These are phyloP conservation scores for Fusarium scirpi DNA, from an alignment of 2,329 filamentous ascomycete genomes.

Conservation along the genomic window DNA sequence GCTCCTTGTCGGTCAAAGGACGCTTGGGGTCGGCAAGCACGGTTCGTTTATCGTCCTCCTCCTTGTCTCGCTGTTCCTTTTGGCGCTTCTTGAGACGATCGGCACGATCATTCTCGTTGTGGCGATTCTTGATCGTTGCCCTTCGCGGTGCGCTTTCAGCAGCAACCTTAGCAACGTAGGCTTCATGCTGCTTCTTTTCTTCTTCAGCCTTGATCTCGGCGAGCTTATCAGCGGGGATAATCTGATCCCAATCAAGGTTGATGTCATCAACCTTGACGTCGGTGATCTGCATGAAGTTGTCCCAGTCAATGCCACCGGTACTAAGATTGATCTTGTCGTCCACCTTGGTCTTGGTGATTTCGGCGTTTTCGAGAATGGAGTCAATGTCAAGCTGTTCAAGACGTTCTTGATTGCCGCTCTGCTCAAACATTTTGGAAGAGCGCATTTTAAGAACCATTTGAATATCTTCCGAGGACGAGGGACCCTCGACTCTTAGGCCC, in stretches of 20 bases:
- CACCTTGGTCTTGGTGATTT: slow-evolving; percentile 96
- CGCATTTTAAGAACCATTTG: slow-evolving; percentile 96
- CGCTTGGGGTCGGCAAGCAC: slow-evolving; percentile 85
- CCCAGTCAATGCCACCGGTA: slow-evolving; percentile 84
- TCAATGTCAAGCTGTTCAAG: slow-evolving; percentile 98
- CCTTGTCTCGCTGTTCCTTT: slow-evolving; percentile 73
- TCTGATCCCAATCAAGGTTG: slow-evolving; percentile 93
- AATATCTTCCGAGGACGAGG: slow-evolving; percentile 92
- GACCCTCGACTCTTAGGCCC: slow-evolving; percentile 78
- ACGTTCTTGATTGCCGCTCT: slow-evolving; percentile 95
- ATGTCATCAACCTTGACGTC: slow-evolving; percentile 93
- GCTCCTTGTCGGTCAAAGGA: slow-evolving; percentile 92
- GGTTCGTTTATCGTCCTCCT: slow-evolving; percentile 76
- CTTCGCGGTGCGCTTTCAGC: slow-evolving; percentile 87
- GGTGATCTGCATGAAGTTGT: slow-evolving; percentile 97
- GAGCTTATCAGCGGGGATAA: slow-evolving; percentile 93
- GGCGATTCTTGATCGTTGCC: slow-evolving; percentile 71
- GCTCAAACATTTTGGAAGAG: slow-evolving; percentile 99
- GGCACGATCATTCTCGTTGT: slow-evolving; percentile 70
- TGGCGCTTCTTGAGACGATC: slow-evolving; percentile 76
- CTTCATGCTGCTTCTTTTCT: slow-evolving; percentile 83
- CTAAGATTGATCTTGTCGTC: slow-evolving; percentile 92
- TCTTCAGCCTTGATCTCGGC: slow-evolving; percentile 91
- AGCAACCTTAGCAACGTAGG: slow-evolving; percentile 83
- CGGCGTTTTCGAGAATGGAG: slow-evolving; percentile 94